Evolutionary conservation across 1,139 yeast species (phyloP), one percentile per base, ranked within the genome.

Genomic region (Taphrina confusa): DNA sequence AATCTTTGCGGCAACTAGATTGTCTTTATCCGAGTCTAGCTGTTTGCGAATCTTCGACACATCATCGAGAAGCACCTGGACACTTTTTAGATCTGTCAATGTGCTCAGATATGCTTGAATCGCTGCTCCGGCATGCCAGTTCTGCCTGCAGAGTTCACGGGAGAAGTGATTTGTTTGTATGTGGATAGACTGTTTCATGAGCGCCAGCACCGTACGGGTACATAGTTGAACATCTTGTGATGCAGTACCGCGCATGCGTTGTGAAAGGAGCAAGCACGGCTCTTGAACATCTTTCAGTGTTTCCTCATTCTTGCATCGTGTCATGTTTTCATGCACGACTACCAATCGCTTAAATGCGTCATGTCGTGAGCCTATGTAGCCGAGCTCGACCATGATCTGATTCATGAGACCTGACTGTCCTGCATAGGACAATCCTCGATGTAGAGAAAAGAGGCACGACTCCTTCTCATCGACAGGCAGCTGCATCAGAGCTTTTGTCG

Each of bases 81-180:
- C 50, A 36, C 27, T 1, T 27, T 27, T 27, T 18, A 9, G 28
- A n/a, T 47, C 52, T 16, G 31, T 6, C 42, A 33, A 20, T 8
- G 30, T 9, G 1, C 11, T 12, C 12, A 47, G 22, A 42, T 25
- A 47, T 11, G 33, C 20, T 22, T 47, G 20, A 4, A 33, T 18
- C 3, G 52, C 52, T 18, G 18, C 52, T 11, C 14, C 31, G 20
- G 52, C 52, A 22, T 47, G 52, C 52, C 52, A 47, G 3, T 22
- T 22, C 8, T 14, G 28, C 4, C 20, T 16, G 12, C 31, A 31
- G 12, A 47, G 27, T 1, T 14, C 28, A 6, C 5, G 9, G 39
- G 31, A 14, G 25, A 12, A 22, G 23, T 31, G 1, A 12, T 14
- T n/a, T 12, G 31, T 42, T 8, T 23, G 31, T 30, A 47, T 22